These are phyloP conservation scores for Auricularia heimuer DNA, from an alignment of 768 basidiomycete species.

Conservation along the genomic window DNA sequence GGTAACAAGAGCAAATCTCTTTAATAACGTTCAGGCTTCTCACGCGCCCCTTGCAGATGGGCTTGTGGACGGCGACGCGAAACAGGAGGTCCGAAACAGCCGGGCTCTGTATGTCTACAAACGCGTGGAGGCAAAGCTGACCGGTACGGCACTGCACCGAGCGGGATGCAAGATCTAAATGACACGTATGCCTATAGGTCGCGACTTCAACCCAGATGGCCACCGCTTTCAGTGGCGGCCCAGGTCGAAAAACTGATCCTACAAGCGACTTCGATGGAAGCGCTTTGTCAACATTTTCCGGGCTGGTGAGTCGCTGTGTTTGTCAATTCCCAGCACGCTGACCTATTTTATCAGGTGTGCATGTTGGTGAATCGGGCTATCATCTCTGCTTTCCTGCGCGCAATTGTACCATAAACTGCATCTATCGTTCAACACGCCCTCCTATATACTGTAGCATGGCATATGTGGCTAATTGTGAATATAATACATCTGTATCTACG, in stretches of 20 bases:
- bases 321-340: constrained; percentile 6
- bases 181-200: constrained; percentile 15
- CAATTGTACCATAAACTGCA: background rate
- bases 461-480: too few relatives aligned
- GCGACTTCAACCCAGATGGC: constrained; percentile 35
- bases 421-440: too few relatives aligned
- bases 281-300: constrained; percentile 34
- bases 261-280: constrained; percentile 34
- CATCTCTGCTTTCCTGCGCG: background rate
- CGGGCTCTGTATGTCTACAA: constrained; percentile 34
- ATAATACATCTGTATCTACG: background rate
- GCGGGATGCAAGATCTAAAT: background rate
- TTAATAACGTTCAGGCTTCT: background rate
- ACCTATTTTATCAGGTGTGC: constrained; percentile 42
- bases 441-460: too few relatives aligned
- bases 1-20: background rate
- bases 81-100: constrained; percentile 31
- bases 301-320: constrained; percentile 64
- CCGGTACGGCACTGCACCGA: constrained; percentile 16
- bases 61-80: constrained; percentile 18
- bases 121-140: constrained; percentile 36
- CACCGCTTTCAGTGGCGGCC: constrained; percentile 26
- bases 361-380: constrained; percentile 46
- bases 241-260: constrained; percentile 37
- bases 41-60: constrained; percentile 5